Evolutionary conservation across 1,284 basidiomycete genomes (phyloP).

Genomic region (Retiboletus flavoniger): DNA sequence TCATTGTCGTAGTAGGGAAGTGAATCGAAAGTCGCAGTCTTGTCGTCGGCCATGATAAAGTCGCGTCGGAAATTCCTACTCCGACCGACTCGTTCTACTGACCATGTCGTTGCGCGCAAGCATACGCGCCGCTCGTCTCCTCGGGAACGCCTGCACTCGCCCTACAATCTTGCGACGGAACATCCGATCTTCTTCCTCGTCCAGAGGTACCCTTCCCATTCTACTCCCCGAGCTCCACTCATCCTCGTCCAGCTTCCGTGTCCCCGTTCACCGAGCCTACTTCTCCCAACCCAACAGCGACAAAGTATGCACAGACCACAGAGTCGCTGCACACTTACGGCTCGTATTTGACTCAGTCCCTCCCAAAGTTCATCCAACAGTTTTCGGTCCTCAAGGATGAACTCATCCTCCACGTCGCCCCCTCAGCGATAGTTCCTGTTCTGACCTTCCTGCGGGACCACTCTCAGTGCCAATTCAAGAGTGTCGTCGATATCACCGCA

Average conservation of each 20-base stretch:
- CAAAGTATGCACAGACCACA: constrained; percentile 66
- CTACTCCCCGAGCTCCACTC: constrained; percentile 5
- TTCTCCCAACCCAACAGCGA: constrained; percentile 79
- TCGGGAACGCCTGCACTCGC: constrained; percentile 31
- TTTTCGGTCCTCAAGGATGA: constrained; percentile 99
- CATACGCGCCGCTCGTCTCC: constrained; percentile 41
- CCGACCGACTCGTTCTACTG: constrained; percentile 24
- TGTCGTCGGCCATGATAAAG: constrained; percentile 20
- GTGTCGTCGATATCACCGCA: constrained; percentile 90
- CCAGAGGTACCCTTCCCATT: constrained; percentile 39
- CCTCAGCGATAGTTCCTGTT: constrained; percentile 80
- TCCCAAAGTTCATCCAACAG: constrained; percentile 95
- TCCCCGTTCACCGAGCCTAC: constrained; percentile 85
- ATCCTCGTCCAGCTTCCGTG: constrained; percentile 50
- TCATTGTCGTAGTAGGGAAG: constrained; percentile 96
- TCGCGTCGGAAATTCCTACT: constrained; percentile 26
- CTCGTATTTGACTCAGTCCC: constrained; percentile 85
- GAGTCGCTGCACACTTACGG: constrained; percentile 85
- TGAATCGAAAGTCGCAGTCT: constrained; percentile 65
- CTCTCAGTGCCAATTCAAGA: constrained; percentile 93
- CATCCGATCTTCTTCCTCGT: constrained; percentile 27
- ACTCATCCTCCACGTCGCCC: constrained; percentile 86
- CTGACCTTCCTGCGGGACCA: constrained; percentile 96
- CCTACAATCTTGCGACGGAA: constrained; percentile 3
- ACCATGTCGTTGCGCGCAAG: constrained; percentile 51